Percentiles rank a stretch among this genome's conserved stretches.
Evolutionary conservation across 768 basidiomycete species (phyloP).

Genomic region (Trametes gibbosa): DNA sequence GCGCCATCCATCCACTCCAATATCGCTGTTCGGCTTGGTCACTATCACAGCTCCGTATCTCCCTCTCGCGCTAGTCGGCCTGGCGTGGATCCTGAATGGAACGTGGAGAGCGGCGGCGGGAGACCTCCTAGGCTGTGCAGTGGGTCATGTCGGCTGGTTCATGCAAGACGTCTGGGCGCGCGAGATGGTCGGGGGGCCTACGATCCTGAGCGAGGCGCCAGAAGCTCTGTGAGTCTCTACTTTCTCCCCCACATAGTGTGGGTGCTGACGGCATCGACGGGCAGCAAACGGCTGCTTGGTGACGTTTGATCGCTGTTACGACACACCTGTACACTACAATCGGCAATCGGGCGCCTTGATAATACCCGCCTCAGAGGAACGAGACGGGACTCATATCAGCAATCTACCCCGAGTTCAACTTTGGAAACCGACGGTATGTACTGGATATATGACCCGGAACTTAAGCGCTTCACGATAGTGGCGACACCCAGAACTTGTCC

Average conservation of each 20-base stretch:
- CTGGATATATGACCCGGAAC: too few species aligned
- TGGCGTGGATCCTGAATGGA: constrained; percentile 81
- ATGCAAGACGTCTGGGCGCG: constrained; percentile 84
- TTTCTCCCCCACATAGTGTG: neutral
- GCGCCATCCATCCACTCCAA: constrained; percentile 91
- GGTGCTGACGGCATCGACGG: neutral
- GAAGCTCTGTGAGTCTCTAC: constrained; percentile 54
- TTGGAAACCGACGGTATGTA: too few species aligned
- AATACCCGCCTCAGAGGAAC: too few species aligned
- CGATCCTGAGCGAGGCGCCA: constrained; percentile 72
- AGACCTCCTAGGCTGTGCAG: constrained; percentile 80
- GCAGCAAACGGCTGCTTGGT: constrained; percentile 66
- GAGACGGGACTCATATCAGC: too few species aligned
- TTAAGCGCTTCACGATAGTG: too few species aligned
- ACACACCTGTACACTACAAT: neutral
- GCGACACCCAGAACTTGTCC: too few species aligned
- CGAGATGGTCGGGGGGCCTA: constrained; percentile 78
- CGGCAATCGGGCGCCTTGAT: too few species aligned
- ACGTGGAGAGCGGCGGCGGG: constrained; percentile 82
- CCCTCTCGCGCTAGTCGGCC: constrained; percentile 84
- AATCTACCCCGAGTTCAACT: too few species aligned
- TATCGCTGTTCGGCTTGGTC: constrained; percentile 91
- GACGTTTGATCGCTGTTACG: constrained; percentile 34
- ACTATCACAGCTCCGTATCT: constrained; percentile 96
- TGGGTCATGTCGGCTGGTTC: constrained; percentile 86